These are phyloP conservation scores for Mortierella sp. DNA, from an alignment of 371 early-diverging fungal species.

Conservation along the genomic window DNA sequence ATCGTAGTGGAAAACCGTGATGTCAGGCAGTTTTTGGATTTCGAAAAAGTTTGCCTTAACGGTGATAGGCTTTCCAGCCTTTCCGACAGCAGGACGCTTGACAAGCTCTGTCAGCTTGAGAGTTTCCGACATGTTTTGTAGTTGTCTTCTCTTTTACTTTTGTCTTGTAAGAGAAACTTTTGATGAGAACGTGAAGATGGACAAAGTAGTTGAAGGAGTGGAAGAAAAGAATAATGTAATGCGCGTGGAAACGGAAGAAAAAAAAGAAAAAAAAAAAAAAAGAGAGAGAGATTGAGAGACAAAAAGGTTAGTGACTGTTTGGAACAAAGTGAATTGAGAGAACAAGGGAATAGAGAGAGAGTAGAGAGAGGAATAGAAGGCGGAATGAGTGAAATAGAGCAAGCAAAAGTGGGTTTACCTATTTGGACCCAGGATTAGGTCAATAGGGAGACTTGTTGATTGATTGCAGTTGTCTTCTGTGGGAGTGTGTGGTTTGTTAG, in stretches of 20 bases:
- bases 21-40: slow-evolving; percentile 40
- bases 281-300: too few species aligned
- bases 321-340: neutral
- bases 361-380: neutral
- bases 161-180: too few species aligned
- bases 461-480: too few species aligned
- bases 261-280: too few species aligned
- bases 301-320: neutral
- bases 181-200: too few species aligned
- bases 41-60: slow-evolving; percentile 57
- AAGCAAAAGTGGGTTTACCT: too few species aligned
- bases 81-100: slow-evolving; percentile 27
- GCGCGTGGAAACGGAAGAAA: too few species aligned
- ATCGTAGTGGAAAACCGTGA: slow-evolving; percentile 62
- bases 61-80: slow-evolving; percentile 24
- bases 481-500: too few species aligned
- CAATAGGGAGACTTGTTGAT: too few species aligned
- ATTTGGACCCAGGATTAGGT: too few species aligned
- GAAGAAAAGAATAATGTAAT: neutral
- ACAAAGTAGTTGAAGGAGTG: neutral
- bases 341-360: neutral
- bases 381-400: neutral
- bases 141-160: too few species aligned
- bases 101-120: slow-evolving; percentile 21
- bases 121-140: slow-evolving; percentile 10